These are phyloP conservation scores for Asparagopsis taxiformis DNA, from an alignment of 31 red algal genomes.

Conservation along the genomic window DNA sequence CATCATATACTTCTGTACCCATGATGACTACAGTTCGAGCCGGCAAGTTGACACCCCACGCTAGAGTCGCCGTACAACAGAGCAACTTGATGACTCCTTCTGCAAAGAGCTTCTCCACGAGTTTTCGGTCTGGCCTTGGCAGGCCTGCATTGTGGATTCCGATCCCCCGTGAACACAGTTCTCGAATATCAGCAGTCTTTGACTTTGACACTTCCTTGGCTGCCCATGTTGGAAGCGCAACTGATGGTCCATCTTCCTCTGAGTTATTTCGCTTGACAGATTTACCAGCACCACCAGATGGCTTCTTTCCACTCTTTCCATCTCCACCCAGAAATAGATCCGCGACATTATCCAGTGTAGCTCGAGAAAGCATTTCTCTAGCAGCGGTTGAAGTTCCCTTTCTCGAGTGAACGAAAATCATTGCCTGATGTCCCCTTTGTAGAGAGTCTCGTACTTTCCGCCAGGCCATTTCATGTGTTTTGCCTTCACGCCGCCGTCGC, in stretches of 20 bases:
- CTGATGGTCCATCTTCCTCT: slow-evolving; percentile 12
- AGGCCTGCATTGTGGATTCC: slow-evolving; percentile 99
- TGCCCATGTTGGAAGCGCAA: slow-evolving; percentile 64
- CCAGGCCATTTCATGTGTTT: slow-evolving; percentile 85
- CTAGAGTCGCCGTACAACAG: slow-evolving; percentile 93
- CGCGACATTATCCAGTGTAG: slow-evolving; percentile 45
- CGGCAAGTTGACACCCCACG: slow-evolving; percentile 99
- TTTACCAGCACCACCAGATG: not conserved
- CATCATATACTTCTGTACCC: slow-evolving; percentile 95
- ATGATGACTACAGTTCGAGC: slow-evolving; percentile 92
- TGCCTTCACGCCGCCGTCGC: slow-evolving; percentile 44
- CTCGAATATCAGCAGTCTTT: slow-evolving; percentile 72
- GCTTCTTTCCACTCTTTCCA: not conserved
- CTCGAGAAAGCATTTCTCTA: slow-evolving; percentile 68
- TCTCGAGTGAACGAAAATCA: slow-evolving; percentile 98
- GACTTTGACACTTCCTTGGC: slow-evolving; percentile 72
- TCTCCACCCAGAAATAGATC: slow-evolving; percentile 65
- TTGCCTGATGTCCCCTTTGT: slow-evolving; percentile 85
- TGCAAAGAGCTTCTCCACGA: slow-evolving; percentile 88
- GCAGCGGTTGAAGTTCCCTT: slow-evolving; percentile 87
- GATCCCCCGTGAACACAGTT: slow-evolving; percentile 64
- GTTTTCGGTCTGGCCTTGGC: slow-evolving; percentile 73
- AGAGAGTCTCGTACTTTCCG: slow-evolving; percentile 81
- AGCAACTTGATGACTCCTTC: slow-evolving; percentile 79
- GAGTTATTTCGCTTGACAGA: not conserved